Evolutionary conservation across 345 rosid species (phyloP).

Genomic region (Bretschneidera sinensis): DNA sequence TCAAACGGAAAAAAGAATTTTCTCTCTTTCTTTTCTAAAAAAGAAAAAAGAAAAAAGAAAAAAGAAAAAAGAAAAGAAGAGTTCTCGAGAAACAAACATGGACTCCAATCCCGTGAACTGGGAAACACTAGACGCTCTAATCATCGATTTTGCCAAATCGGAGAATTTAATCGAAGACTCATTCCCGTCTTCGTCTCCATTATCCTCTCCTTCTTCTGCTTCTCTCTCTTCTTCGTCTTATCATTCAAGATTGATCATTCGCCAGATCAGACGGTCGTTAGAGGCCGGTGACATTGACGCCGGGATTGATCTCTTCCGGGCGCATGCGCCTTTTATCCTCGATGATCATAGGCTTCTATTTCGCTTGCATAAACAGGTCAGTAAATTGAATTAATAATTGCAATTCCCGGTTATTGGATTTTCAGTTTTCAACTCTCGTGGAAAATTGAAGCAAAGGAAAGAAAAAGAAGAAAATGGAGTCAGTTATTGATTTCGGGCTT

Average conservation of each 20-base stretch:
- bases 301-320: conserved; percentile 56
- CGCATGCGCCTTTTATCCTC: conserved; percentile 69
- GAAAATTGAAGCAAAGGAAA: too few relatives aligned
- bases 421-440: background rate
- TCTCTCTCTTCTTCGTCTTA: conserved; percentile 64
- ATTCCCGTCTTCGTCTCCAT: conserved; percentile 24
- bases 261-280: conserved; percentile 64
- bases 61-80: too few relatives aligned
- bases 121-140: conserved; percentile 81
- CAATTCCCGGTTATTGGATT: background rate
- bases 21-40: too few relatives aligned
- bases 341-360: conserved; percentile 79
- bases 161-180: conserved; percentile 70
- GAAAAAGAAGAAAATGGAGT: too few relatives aligned
- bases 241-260: conserved; percentile 64
- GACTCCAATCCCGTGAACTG: conserved; percentile 73
- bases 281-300: conserved; percentile 72
- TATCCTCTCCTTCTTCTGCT: conserved; percentile 42
- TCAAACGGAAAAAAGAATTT: background rate
- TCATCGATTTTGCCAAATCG: conserved; percentile 80
- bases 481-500: background rate
- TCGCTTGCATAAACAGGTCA: conserved; percentile 86
- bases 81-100: conserved; percentile 32
- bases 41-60: too few relatives aligned
- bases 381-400: background rate